Conservation (phyloP, 2,329 filamentous ascomycete genomes). For the Fusarium longipes region DNA sequence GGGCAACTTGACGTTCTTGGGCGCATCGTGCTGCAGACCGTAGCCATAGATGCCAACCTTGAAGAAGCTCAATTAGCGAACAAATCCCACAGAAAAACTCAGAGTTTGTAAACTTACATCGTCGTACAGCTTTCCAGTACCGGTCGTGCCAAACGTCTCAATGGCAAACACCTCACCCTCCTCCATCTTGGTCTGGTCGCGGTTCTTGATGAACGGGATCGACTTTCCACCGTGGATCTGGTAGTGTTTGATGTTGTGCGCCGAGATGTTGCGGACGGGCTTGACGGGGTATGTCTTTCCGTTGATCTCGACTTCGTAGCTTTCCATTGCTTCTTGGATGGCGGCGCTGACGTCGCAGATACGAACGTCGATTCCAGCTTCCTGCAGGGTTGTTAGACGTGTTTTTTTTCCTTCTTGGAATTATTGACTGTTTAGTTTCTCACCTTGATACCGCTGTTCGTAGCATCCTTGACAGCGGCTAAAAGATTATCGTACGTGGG, state of each 20-base stretch:
- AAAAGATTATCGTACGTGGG: conserved; percentile 78
- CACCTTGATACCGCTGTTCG: conserved; percentile 81
- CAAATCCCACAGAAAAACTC: fast-evolving
- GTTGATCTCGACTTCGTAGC: conserved; percentile 84
- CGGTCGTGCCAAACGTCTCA: conserved; percentile 92
- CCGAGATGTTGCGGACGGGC: conserved; percentile 82
- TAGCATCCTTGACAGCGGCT: conserved; percentile 76
- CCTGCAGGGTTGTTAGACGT: conserved; percentile 52
- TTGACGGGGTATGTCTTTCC: conserved; percentile 83
- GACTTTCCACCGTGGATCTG: conserved; percentile 90
- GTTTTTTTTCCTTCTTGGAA: fast-evolving
- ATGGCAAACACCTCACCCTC: conserved; percentile 93
- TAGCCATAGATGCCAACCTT: conserved; percentile 65
- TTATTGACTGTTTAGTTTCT: fast-evolving
- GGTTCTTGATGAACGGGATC: conserved; percentile 87
- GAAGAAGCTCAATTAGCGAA: background rate
- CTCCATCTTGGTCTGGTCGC: conserved; percentile 91
- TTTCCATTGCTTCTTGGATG: conserved; percentile 91
- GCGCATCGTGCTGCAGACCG: conserved; percentile 55
- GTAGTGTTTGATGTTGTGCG: conserved; percentile 86
- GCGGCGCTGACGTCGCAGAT: conserved; percentile 83
- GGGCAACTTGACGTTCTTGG: conserved; percentile 50
- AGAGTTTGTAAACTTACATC: conserved; percentile 64
- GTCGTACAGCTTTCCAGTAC: conserved; percentile 82
- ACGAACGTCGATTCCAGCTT: conserved; percentile 88